Base-by-base conservation (phyloP, 2,329 filamentous ascomycete genomes). In the Lithohypha guttulata region DNA sequence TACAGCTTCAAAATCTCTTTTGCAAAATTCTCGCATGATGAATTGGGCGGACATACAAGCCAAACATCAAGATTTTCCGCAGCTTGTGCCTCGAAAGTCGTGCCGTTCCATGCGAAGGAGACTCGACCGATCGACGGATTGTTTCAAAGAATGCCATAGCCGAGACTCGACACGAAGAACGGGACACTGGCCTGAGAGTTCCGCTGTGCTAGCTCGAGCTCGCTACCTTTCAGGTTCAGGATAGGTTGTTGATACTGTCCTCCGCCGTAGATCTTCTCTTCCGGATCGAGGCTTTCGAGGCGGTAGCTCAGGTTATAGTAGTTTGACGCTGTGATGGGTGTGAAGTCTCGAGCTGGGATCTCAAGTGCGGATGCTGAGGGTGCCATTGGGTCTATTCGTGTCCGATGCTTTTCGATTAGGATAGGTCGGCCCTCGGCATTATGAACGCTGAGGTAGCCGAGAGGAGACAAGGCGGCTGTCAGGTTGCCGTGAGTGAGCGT, bases 211-310 rank as follows among this genome's bases (percentile, higher is more conserved):
- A 81, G 65, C 51, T 81, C 77, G 1, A 80, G 55, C 41, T 80
- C 75, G 0, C 62, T 52, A 0, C 77, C 77, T 48, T 79, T 80
- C 34, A 80, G 61, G 51, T 80, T 66, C n/a, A 81, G 59, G 36
- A 63, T 66, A 0, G 73, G 70, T 47, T 81, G 75, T 50, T 81
- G 77, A 43, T 81, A 80, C 55, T 81, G 77, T 0, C 77, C 77
- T 75, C 80, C 80, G 14, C 77, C 77, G 49, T 68, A 81, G n/a
- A 81, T 70, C 51, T 69, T 73, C 53, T 81, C 77, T 13, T 69
- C 59, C 0, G 59, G 56, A 38, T 69, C 55, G 37, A 71, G 52
- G 1, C 69, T 71, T 52, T 80, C 76, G 38, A 80, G 67, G 0
- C 77, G 64, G 47, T 69, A 61, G 0, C 73, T 78, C 6, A 79